Conservation (phyloP, 1,284 basidiomycete genomes). For the Pseudomicrostroma phylloplanum region DNA sequence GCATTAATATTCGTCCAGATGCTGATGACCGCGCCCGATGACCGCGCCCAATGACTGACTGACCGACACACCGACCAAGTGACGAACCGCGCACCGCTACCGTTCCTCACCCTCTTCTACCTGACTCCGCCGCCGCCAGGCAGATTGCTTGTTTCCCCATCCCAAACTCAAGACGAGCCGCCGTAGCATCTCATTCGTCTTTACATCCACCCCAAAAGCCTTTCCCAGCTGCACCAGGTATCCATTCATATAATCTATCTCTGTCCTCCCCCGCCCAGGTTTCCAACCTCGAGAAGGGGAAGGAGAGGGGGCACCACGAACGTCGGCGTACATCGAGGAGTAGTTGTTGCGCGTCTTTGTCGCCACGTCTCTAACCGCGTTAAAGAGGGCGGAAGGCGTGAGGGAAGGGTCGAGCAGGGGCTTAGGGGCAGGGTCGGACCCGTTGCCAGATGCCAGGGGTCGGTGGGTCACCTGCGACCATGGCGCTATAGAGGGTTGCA, state of each 20-base stretch:
- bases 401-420: slow-evolving; percentile 34
- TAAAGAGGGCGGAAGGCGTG: slow-evolving; percentile 29
- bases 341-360: slow-evolving; percentile 34
- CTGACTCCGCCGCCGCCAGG: no score
- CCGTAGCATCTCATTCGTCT: neutral
- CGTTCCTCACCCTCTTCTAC: no score
- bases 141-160: neutral
- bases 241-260: slow-evolving; percentile 4
- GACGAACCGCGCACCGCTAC: no score
- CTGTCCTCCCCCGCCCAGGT: neutral
- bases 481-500: neutral
- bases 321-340: slow-evolving; percentile 35
- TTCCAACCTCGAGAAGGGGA: neutral
- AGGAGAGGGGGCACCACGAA: neutral
- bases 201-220: neutral
- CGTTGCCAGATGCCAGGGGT: neutral
- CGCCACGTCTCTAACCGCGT: slow-evolving; percentile 32
- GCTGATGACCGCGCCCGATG: no score
- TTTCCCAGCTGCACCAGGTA: neutral
- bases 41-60: no score
- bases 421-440: neutral
- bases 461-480: neutral
- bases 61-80: no score
- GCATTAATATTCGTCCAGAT: no score
- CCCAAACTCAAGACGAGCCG: neutral